phyloP scores from a whole-genome alignment of 106 monocot species.

The Platanthera guangdongensis region DNA sequence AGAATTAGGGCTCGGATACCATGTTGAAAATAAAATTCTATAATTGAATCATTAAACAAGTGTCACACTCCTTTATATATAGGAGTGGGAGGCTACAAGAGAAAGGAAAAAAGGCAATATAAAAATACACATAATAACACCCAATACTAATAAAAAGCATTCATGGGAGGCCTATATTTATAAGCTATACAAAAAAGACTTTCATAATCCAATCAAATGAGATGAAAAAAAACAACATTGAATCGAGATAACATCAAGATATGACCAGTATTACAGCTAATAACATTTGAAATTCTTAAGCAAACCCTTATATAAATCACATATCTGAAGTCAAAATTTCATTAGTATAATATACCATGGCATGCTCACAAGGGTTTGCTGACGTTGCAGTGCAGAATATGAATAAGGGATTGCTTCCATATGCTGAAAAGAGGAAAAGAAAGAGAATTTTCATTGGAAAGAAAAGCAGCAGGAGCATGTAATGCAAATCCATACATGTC shows the following conservation, averaged over 20 bases:
- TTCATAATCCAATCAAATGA: neutral
- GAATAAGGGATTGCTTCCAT: conserved; percentile 75
- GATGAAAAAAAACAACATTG: neutral
- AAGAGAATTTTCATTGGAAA: neutral
- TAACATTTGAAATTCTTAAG: neutral
- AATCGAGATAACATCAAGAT: neutral
- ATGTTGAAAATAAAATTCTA: too few relatives aligned
- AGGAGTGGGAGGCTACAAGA: too few relatives aligned
- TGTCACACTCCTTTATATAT: too few relatives aligned
- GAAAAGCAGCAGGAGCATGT: neutral
- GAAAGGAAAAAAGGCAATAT: too few relatives aligned
- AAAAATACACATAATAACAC: too few relatives aligned
- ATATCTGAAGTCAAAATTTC: neutral
- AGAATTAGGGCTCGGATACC: too few relatives aligned
- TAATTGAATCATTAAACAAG: too few relatives aligned
- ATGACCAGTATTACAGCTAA: neutral
- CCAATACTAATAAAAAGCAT: too few relatives aligned
- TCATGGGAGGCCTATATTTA: too few relatives aligned
- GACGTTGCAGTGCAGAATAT: conserved; percentile 94
- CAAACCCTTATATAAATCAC: neutral
- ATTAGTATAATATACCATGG: conserved; percentile 52
- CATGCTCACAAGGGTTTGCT: conserved; percentile 88
- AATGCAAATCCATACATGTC: neutral
- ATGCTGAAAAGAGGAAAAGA: conserved; percentile 37
- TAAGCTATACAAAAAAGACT: neutral